Evolutionary conservation across 495 filamentous ascomycete genomes (phyloP).

Genomic region (Talaromyces adpressus): DNA sequence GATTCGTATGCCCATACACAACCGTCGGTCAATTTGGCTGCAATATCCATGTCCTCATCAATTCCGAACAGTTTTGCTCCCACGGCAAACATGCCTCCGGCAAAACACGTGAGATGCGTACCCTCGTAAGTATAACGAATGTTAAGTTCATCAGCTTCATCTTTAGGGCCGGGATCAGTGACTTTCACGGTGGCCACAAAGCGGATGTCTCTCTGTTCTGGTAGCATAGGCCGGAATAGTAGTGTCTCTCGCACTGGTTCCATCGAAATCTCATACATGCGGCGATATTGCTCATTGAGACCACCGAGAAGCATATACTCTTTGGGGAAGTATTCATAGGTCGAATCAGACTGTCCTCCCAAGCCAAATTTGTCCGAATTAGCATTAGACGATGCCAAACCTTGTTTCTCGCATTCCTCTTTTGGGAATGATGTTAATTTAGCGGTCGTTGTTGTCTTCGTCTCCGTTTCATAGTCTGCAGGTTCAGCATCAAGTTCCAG

Average conservation of each 20-base stretch:
- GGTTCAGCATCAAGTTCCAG: constrained; percentile 21
- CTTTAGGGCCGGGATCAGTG: constrained; percentile 19
- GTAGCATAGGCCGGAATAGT: constrained; percentile 79
- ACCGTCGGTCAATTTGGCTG: constrained; percentile 76
- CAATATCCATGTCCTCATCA: constrained; percentile 75
- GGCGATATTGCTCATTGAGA: constrained; percentile 67
- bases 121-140: constrained; percentile 49
- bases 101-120: constrained; percentile 81
- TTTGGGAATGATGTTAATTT: not conserved
- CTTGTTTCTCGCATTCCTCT: constrained; percentile 47
- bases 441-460: not conserved
- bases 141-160: constrained; percentile 15
- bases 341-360: constrained; percentile 81
- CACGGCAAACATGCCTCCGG: constrained; percentile 89
- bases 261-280: constrained; percentile 69
- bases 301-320: constrained; percentile 72
- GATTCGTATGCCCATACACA: constrained; percentile 91
- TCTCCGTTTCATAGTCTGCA: constrained; percentile 16
- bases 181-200: constrained; percentile 56
- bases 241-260: constrained; percentile 67
- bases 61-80: constrained; percentile 79
- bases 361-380: constrained; percentile 51
- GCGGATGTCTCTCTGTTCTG: constrained; percentile 66
- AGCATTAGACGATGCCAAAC: constrained; percentile 29
- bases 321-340: constrained; percentile 95